Conservation (phyloP, 1,139 yeast species). For the Hyphopichia fennica region DNA sequence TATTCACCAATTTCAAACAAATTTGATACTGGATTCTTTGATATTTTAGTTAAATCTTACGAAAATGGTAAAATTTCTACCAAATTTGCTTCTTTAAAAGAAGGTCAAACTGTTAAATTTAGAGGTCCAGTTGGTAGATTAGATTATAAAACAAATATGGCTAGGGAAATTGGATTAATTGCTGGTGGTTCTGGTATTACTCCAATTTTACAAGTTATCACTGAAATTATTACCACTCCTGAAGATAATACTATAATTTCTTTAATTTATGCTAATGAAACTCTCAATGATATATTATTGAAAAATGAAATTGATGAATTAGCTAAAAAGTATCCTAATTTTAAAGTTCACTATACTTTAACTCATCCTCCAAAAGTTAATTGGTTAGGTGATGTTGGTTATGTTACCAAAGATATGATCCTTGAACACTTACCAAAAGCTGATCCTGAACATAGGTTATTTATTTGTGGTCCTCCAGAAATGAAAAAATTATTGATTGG, state of each 20-base stretch:
- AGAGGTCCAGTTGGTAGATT: constrained; percentile 80
- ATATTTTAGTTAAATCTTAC: constrained; percentile 72
- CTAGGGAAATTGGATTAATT: constrained; percentile 61
- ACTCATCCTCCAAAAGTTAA: constrained; percentile 26
- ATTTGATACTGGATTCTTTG: constrained; percentile 70
- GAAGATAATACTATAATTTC: constrained; percentile 61
- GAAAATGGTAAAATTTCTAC: constrained; percentile 67
- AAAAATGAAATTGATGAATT: constrained; percentile 71
- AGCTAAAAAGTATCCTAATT: constrained; percentile 58
- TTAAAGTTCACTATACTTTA: constrained; percentile 46
- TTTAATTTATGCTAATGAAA: constrained; percentile 68
- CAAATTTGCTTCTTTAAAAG: constrained; percentile 58
- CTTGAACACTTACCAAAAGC: constrained; percentile 51
- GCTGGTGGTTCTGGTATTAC: constrained; percentile 89
- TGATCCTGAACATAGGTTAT: constrained; percentile 48
- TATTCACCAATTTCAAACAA: constrained; percentile 75
- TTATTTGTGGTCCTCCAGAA: constrained; percentile 76
- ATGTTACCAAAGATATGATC: constrained; percentile 58
- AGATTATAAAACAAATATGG: constrained; percentile 58
- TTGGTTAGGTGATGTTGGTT: constrained; percentile 64
- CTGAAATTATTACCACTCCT: constrained; percentile 64
- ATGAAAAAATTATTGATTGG: constrained; percentile 57
- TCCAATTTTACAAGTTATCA: constrained; percentile 70
- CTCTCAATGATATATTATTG: constrained; percentile 69
- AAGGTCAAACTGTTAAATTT: constrained; percentile 67